Conservation (phyloP, 208 protist species). For the Borovskyia barvae region DNA sequence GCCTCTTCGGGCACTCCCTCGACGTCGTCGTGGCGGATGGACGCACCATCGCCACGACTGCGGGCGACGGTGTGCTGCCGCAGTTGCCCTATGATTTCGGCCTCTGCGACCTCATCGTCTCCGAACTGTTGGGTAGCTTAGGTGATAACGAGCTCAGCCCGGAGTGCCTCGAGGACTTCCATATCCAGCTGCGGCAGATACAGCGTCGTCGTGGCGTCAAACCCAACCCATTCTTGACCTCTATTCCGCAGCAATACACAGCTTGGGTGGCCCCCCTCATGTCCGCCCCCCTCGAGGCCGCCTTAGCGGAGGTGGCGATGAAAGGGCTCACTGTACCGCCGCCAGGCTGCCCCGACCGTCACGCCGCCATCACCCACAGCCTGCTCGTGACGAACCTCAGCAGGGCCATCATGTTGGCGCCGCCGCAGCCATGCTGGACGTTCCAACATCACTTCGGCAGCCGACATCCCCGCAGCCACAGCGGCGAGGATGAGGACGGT, state of each 20-base stretch:
- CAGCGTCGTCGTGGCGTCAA: conserved; percentile 37
- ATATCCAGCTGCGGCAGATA: conserved; percentile 51
- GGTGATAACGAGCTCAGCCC: conserved; percentile 99
- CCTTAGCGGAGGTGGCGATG: conserved; percentile 49
- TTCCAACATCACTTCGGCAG: conserved; percentile 48
- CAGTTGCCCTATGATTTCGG: conserved; percentile 72
- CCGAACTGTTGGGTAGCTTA: conserved; percentile 98
- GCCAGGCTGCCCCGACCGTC: conserved; percentile 39
- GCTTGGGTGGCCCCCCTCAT: conserved; percentile 78
- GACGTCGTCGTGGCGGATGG: conserved; percentile 91
- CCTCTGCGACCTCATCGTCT: conserved; percentile 95
- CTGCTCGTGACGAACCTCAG: conserved; percentile 73
- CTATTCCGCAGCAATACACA: conserved; percentile 80
- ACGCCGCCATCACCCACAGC: conserved; percentile 63
- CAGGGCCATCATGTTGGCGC: conserved; percentile 42
- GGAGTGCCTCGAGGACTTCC: conserved; percentile 97
- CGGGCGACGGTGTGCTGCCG: conserved; percentile 10
- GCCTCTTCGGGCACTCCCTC: conserved; percentile 84
- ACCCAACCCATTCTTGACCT: conserved; percentile 44
- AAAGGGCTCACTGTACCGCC: conserved; percentile 59
- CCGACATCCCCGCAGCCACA: not conserved
- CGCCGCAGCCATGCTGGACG: conserved; percentile 76
- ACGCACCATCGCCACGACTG: conserved; percentile 48
- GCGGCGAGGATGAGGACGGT: not conserved
- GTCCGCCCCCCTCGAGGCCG: conserved; percentile 50